phyloP scores from a whole-genome alignment of 305 asterid species.

The Andrographis paniculata region DNA sequence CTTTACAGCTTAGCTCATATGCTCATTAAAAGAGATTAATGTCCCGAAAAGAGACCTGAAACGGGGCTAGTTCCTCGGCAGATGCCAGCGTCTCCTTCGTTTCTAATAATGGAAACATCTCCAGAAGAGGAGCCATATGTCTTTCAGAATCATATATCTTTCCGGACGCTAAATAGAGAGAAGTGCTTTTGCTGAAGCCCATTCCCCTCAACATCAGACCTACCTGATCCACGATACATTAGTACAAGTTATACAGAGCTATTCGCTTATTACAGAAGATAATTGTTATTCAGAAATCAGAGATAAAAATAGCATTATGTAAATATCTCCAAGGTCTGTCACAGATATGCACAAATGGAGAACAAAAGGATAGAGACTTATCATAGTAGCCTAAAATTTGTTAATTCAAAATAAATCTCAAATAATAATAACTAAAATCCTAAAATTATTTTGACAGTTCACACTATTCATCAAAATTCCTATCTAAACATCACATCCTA shows the following conservation, averaged over 20 bases:
- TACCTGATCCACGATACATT: slow-evolving; percentile 46
- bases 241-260: slow-evolving; percentile 9
- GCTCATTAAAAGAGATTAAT: background rate
- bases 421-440: too few species aligned
- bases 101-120: slow-evolving; percentile 91
- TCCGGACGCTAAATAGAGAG: slow-evolving; percentile 91
- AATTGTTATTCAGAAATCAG: too few species aligned
- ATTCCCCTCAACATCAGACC: slow-evolving; percentile 97
- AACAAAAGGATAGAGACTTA: too few species aligned
- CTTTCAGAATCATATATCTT: slow-evolving; percentile 85
- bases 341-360: too few species aligned
- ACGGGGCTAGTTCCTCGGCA: slow-evolving; percentile 76
- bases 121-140: slow-evolving; percentile 83
- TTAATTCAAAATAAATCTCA: too few species aligned
- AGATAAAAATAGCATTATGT: too few species aligned
- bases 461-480: too few species aligned
- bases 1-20: slow-evolving; percentile 12
- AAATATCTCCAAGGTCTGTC: too few species aligned
- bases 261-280: too few species aligned
- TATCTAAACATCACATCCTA: too few species aligned
- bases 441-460: too few species aligned
- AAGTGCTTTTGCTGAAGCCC: slow-evolving; percentile 84
- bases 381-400: too few species aligned
- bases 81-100: slow-evolving; percentile 89
- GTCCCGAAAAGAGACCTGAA: slow-evolving; percentile 50